Evolutionary conservation across 768 basidiomycete species (phyloP).

Genomic region (Pleurotus cornucopiae): DNA sequence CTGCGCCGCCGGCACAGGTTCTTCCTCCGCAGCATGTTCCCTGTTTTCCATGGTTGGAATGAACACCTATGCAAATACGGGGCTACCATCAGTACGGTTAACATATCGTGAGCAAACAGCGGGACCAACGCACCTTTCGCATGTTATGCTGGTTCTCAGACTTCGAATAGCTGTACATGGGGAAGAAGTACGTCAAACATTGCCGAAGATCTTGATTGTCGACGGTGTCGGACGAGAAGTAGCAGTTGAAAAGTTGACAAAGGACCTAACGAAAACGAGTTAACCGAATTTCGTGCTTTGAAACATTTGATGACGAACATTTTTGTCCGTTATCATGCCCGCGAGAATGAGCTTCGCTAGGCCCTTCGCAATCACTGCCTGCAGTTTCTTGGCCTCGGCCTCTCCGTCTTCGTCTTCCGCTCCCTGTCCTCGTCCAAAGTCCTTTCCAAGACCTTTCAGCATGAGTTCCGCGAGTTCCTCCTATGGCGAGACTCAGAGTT

Average conservation of each 20-base stretch:
- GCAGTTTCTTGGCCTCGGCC: constrained; percentile 26
- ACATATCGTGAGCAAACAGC: too few species aligned
- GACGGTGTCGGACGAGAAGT: constrained; percentile 71
- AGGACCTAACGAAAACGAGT: constrained; percentile 39
- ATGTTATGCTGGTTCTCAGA: constrained; percentile 69
- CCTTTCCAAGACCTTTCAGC: background rate
- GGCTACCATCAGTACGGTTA: too few species aligned
- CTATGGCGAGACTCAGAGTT: too few species aligned
- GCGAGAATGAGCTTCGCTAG: constrained; percentile 82
- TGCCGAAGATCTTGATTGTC: constrained; percentile 84
- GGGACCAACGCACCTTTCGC: constrained; percentile 39
- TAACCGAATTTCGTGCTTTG: constrained; percentile 38
- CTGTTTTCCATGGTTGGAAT: too few species aligned
- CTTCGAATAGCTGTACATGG: constrained; percentile 82
- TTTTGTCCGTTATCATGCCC: constrained; percentile 69
- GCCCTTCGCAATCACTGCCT: constrained; percentile 73
- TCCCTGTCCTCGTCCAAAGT: constrained; percentile 20
- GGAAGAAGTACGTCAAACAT: constrained; percentile 83
- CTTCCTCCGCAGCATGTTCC: constrained; percentile 30
- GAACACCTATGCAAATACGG: too few species aligned
- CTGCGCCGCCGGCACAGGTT: constrained; percentile 53
- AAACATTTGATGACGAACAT: constrained; percentile 25
- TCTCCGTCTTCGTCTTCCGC: constrained; percentile 27
- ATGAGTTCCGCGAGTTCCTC: too few species aligned
- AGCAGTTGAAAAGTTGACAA: constrained; percentile 43